These are phyloP conservation scores for Kodamaea sp. DNA, from an alignment of 1,139 yeast genomes.

Conservation along the genomic window DNA sequence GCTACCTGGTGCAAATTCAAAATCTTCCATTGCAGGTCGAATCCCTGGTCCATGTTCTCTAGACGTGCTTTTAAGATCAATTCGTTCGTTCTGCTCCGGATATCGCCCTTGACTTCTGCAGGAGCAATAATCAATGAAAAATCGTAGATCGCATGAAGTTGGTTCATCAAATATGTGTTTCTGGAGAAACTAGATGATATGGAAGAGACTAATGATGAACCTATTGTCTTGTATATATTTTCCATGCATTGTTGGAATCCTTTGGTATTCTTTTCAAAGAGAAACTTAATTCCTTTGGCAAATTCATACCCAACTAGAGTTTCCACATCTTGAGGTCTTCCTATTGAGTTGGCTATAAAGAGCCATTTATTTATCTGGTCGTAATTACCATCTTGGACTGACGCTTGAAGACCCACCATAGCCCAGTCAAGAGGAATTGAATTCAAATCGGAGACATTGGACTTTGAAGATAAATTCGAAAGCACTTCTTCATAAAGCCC, in stretches of 20 bases:
- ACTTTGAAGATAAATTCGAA: constrained; percentile 31
- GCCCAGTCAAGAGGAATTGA: constrained; percentile 55
- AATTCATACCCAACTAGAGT: constrained; percentile 62
- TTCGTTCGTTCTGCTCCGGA: constrained; percentile 19
- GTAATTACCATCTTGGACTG: constrained; percentile 65
- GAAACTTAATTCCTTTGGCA: constrained; percentile 57
- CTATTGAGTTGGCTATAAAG: constrained; percentile 33
- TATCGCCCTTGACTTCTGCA: constrained; percentile 17
- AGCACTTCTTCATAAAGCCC: constrained; percentile 46
- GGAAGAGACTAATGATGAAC: constrained; percentile 61
- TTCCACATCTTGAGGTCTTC: constrained; percentile 51
- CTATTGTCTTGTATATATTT: constrained; percentile 56
- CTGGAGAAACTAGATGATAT: constrained; percentile 64
- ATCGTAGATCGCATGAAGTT: constrained; percentile 74
- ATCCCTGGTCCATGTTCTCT: constrained; percentile 58
- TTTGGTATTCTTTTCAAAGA: constrained; percentile 31
- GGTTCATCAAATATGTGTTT: constrained; percentile 55
- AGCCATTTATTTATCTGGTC: constrained; percentile 59
- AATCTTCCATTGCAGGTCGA: constrained; percentile 61
- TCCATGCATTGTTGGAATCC: constrained; percentile 43
- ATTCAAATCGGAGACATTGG: constrained; percentile 24
- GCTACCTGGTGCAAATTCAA: constrained; percentile 62
- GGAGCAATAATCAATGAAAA: constrained; percentile 34
- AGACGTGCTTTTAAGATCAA: constrained; percentile 40
- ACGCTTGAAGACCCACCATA: constrained; percentile 70